These are phyloP conservation scores for Setaria viridis DNA, from an alignment of 202 grass and related monocot genomes.

Conservation along the genomic window DNA sequence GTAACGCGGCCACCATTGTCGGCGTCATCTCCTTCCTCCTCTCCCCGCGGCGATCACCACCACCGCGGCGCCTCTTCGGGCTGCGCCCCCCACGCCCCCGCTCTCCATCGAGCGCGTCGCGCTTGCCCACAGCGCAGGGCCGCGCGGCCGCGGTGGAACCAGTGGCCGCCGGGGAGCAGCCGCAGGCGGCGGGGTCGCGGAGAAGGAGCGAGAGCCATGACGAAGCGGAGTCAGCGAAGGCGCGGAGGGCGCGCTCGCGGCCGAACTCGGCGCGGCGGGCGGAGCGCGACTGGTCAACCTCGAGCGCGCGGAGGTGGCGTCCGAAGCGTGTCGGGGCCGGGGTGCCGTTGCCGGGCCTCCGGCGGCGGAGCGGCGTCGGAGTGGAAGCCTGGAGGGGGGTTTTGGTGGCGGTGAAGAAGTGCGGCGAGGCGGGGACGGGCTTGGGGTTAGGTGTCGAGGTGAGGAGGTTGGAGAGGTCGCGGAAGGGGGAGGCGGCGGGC, in stretches of 20 bases:
- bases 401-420: constrained; percentile 57
- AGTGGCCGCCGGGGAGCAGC: constrained; percentile 39
- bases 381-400: constrained; percentile 22
- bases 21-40: constrained; percentile 45
- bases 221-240: constrained; percentile 49
- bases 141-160: background rate
- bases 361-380: constrained; percentile 29
- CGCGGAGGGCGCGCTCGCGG: constrained; percentile 52
- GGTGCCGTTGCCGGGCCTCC: background rate
- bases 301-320: constrained; percentile 58
- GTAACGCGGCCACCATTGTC: constrained; percentile 36
- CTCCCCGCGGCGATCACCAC: constrained; percentile 12
- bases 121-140: constrained; percentile 36
- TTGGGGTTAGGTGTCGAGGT: constrained; percentile 52
- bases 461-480: constrained; percentile 68
- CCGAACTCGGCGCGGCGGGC: constrained; percentile 55
- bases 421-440: constrained; percentile 38
- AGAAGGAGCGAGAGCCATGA: constrained; percentile 68
- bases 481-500: constrained; percentile 39
- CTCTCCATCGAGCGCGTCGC: constrained; percentile 37
- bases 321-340: constrained; percentile 30
- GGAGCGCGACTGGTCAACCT: constrained; percentile 62
- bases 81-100: constrained; percentile 40
- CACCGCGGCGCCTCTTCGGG: constrained; percentile 48
- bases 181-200: constrained; percentile 51